Evolutionary conservation across 768 basidiomycete species (phyloP), one percentile per base, ranked within the genome.

Genomic region (Termitomyces sp.): DNA sequence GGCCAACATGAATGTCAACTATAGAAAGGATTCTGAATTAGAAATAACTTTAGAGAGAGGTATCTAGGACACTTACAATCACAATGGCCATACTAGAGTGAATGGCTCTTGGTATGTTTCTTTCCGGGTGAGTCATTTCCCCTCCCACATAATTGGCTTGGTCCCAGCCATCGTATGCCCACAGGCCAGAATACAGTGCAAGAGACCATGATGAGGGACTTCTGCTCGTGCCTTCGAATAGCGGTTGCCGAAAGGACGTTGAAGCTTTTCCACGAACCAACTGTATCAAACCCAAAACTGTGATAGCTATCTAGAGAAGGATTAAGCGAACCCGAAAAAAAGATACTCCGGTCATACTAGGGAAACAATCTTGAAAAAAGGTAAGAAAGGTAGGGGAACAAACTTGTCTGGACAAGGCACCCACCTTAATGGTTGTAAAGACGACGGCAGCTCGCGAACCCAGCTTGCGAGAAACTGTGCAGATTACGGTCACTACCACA

Each of bases 81-180:
- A 95, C 94, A 43, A 89, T 77, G 3, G 78, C 72, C 94, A 98
- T 96, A 68, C 94, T 96, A n/a, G 81, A 77, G 71, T 98, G 95
- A 47, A 98, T 93, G 1, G 89, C 87, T 60, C 89, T 80, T 2
- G 96, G 96, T 51, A 98, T 88, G 67, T 95, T 94, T 69, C 85
- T 90, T 68, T 89, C 85, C 2, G 92, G 87, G 62, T 89, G 84
- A 57, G 80, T 76, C 77, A 98, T 91, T 73, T 94, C 94, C 34
- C 92, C 96, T 14, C 90, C 92, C 15, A 98, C 92, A 64, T 90
- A 96, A 70, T 94, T 95, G 34, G 84, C 88, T 73, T 92, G 90
- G 68, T 96, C 96, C 95, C 95, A 99, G 0, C 96, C 96, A 72
- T 95, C 95, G 65, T 93, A 95, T 2, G 95, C 95, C 93, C 91